Evolutionary conservation across 305 asterid genomes (phyloP).

Genomic region (Fraxinus floribunda): DNA sequence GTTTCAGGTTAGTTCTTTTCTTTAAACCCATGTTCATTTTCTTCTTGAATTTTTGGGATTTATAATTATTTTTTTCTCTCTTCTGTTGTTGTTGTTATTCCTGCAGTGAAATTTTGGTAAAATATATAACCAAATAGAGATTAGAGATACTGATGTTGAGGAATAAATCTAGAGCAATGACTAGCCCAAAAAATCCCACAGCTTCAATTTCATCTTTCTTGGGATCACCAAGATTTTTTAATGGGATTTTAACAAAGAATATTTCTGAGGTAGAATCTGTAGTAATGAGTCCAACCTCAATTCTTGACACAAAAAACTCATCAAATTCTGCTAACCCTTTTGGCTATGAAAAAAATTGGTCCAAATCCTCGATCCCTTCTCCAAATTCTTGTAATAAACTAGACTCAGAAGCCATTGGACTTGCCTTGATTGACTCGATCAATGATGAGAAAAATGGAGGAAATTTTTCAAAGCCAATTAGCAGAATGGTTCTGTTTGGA

Average conservation of each 20-base stretch:
- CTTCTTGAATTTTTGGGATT: not conserved
- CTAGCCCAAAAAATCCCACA: slow-evolving; percentile 44
- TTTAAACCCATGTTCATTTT: not conserved
- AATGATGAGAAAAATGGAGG: slow-evolving; percentile 31
- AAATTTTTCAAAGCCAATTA: slow-evolving; percentile 37
- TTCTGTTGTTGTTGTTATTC: not conserved
- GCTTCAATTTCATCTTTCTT: slow-evolving; percentile 61
- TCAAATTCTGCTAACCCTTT: slow-evolving; percentile 56
- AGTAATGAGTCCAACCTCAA: slow-evolving; percentile 63
- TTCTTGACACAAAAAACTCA: slow-evolving; percentile 58
- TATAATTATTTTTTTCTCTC: not conserved
- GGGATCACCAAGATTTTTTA: slow-evolving; percentile 66
- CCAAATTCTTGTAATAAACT: slow-evolving; percentile 28
- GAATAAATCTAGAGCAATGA: slow-evolving; percentile 74
- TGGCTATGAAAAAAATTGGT: slow-evolving; percentile 36
- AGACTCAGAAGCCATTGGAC: slow-evolving; percentile 58
- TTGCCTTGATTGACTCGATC: slow-evolving; percentile 67
- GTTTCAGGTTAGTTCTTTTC: slow-evolving; percentile 35
- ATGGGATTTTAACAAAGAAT: slow-evolving; percentile 34
- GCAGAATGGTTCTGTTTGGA: slow-evolving; percentile 63
- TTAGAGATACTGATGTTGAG: slow-evolving; percentile 46
- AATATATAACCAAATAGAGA: not conserved
- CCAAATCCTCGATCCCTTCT: slow-evolving; percentile 20
- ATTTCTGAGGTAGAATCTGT: slow-evolving; percentile 41
- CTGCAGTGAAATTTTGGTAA: slow-evolving; percentile 27